These are phyloP conservation scores for Colletotrichum neosansevieriae DNA, from an alignment of 2,329 filamentous ascomycete species.

Conservation along the genomic window DNA sequence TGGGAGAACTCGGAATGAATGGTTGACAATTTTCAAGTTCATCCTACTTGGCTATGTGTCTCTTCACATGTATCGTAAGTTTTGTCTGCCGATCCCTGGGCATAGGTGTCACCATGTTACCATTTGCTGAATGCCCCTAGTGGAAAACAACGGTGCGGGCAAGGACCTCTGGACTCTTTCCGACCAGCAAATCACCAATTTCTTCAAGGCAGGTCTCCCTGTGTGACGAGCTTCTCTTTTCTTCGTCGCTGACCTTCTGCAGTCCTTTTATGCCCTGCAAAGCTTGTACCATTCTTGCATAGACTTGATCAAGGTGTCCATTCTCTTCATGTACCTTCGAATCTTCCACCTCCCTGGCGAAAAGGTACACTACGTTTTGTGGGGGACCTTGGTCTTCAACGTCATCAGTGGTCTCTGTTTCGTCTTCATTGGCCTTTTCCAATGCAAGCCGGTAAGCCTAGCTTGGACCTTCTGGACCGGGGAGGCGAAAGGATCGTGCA, in stretches of 20 bases:
- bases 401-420: slow-evolving; percentile 16
- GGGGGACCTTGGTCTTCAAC: slow-evolving; percentile 12
- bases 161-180: slow-evolving; percentile 31
- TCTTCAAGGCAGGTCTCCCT: slow-evolving; percentile 12
- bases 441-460: slow-evolving; percentile 21
- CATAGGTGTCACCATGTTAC: background rate
- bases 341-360: slow-evolving; percentile 34
- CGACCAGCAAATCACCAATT: background rate
- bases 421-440: slow-evolving; percentile 11
- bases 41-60: slow-evolving; percentile 3
- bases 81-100: too few relatives aligned
- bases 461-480: slow-evolving; percentile 31
- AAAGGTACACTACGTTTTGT: slow-evolving; percentile 24
- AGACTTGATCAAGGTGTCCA: slow-evolving; percentile 32
- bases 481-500: slow-evolving; percentile 18
- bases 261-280: slow-evolving; percentile 27
- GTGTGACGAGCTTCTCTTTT: background rate
- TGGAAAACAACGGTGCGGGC: slow-evolving; percentile 26
- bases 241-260: background rate
- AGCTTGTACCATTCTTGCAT: slow-evolving; percentile 24
- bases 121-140: background rate
- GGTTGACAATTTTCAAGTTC: background rate
- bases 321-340: slow-evolving; percentile 36
- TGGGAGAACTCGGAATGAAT: too few relatives aligned
- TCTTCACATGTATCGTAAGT: slow-evolving; percentile 14